These are phyloP conservation scores for Symbiotaphrina buchneri DNA, from an alignment of 495 filamentous ascomycete species.

Conservation along the genomic window DNA sequence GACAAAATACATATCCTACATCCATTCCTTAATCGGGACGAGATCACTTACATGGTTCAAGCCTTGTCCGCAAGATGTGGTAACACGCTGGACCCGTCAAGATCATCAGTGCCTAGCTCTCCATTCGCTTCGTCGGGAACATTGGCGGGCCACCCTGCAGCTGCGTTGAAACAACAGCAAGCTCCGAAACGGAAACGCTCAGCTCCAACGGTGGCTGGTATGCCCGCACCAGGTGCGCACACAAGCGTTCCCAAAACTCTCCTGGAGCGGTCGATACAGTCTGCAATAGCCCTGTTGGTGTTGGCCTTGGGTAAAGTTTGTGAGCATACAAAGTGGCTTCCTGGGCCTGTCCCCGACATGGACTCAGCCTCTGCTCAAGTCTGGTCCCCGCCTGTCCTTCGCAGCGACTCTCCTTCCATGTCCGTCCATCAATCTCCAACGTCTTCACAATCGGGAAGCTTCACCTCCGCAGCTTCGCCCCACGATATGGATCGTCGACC, in stretches of 20 bases:
- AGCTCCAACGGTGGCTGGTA: conserved; percentile 9
- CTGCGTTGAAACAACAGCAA: conserved; percentile 7
- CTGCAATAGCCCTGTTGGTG: conserved; percentile 59
- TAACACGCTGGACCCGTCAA: not conserved
- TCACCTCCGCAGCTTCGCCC: conserved; percentile 7
- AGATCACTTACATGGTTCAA: conserved; percentile 24
- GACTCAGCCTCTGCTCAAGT: too few species aligned
- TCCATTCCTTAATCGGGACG: conserved; percentile 48
- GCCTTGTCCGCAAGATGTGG: conserved; percentile 18
- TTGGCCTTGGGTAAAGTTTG: conserved; percentile 77
- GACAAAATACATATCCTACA: conserved; percentile 72
- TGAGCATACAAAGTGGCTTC: conserved; percentile 33
- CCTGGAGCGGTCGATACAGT: conserved; percentile 35
- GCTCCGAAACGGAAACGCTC: conserved; percentile 22
- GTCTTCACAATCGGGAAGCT: conserved; percentile 8
- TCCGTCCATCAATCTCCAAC: conserved; percentile 9
- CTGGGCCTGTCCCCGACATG: conserved; percentile 31
- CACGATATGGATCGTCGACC: conserved; percentile 3
- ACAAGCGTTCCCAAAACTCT: conserved; percentile 2
- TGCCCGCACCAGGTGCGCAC: not conserved
- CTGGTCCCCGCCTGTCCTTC: conserved; percentile 1
- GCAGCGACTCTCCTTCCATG: conserved; percentile 8
- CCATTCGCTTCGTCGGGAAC: conserved; percentile 15
- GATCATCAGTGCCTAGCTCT: conserved; percentile 1
- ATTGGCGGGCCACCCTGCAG: conserved; percentile 12